Conservation (phyloP, 495 filamentous ascomycete genomes). For the Penicillium argentinense region DNA sequence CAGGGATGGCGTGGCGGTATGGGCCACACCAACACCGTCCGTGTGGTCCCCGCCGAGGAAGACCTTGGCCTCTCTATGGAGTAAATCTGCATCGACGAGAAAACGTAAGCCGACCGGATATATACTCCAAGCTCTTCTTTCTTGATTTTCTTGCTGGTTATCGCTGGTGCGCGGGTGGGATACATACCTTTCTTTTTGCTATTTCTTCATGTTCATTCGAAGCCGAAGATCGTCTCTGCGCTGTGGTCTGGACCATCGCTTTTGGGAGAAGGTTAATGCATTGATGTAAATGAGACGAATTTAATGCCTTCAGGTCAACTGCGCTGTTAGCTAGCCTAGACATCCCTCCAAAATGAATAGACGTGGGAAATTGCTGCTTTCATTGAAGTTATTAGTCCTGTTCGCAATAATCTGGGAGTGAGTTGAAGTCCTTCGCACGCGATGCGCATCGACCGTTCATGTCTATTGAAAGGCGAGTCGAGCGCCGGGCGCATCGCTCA, state of each 20-base stretch:
- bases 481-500: too few relatives aligned
- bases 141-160: slow-evolving; percentile 13
- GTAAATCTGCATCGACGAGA: slow-evolving; percentile 27
- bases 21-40: slow-evolving; percentile 96
- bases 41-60: slow-evolving; percentile 65
- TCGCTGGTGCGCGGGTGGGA: slow-evolving; percentile 29
- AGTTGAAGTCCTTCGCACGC: background rate
- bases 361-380: slow-evolving; percentile 1
- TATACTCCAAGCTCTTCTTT: slow-evolving; percentile 12
- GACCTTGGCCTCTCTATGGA: slow-evolving; percentile 54
- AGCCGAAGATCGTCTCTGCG: slow-evolving; percentile 19
- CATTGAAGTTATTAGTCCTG: slow-evolving; percentile 3
- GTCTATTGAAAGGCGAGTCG: too few relatives aligned
- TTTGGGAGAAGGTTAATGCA: slow-evolving; percentile 21
- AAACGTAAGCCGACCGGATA: slow-evolving; percentile 14
- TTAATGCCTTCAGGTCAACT: slow-evolving; percentile 23
- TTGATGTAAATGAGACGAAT: slow-evolving; percentile 34
- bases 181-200: slow-evolving; percentile 26
- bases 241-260: slow-evolving; percentile 25
- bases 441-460: background rate
- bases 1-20: slow-evolving; percentile 97
- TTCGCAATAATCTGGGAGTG: background rate
- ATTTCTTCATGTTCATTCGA: slow-evolving; percentile 9
- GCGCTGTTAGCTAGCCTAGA: slow-evolving; percentile 14
- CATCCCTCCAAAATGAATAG: slow-evolving; percentile 5